Base-by-base conservation (phyloP, 495 filamentous ascomycete genomes). In the Trichocladium antarcticum region DNA sequence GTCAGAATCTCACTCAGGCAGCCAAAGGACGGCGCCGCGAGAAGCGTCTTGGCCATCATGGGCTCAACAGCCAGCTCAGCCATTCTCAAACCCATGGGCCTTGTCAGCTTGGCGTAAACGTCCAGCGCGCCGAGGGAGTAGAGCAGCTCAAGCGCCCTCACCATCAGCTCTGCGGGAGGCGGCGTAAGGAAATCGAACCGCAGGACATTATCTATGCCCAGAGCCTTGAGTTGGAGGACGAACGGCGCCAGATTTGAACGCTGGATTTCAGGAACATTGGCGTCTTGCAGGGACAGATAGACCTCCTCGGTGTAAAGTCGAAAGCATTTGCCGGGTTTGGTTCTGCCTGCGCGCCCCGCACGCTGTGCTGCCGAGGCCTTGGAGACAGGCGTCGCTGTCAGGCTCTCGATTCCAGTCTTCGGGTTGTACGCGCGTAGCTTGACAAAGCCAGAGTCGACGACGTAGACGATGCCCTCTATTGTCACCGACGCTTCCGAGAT, bases 401-500 rank as follows among this genome's bases (percentile, higher is more conserved):
- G 67, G 0, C 85, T 85, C 45, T 95, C 89, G 53, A 97, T 95
- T n/a, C 87, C 85, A 7, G 84, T 92, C 20, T 61, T 74, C 2
- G 90, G 87, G 54, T 95, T 87, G 68, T 85, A 97, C 5, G 87
- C 86, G 29, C 89, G 80, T 3, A 95, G 66, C 56, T 99, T 97
- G 52, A 93, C 88, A 59, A 86, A 95, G 8, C 93, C 92, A 38
- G 80, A 84, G 63, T 98, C 92, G 43, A 97, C 75, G 15, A 98
- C 90, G 58, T 89, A 97, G 39, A 87, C 80, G 53, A 97, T 87
- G 5, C 87, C 89, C 48, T 93, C 84, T 37, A 98, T 95, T 7
- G 92, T 98, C 14, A 98, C 80, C 0, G 84, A 90, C 16, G 92
- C 93, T 69, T 98, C 92, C 29, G 92, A 87, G 53, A 98, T 96